Percentiles rank a stretch among this genome's conserved stretches.
Evolutionary conservation across 345 rosid genomes (phyloP).

Genomic region (Aquilaria sinensis): DNA sequence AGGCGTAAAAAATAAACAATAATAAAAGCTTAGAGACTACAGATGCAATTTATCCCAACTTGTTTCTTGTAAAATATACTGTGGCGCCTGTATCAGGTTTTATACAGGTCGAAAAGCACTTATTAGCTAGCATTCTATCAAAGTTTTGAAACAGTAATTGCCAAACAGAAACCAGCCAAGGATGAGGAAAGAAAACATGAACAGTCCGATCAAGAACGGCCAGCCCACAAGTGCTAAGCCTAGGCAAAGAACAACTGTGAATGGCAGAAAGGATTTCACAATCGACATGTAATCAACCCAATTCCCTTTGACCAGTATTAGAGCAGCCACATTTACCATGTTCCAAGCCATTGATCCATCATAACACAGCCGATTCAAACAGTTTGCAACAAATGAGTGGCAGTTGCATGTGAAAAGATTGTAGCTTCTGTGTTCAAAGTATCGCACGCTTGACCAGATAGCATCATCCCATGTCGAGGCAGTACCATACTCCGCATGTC

Average conservation of each 20-base stretch:
- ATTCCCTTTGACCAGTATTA: conserved; percentile 53
- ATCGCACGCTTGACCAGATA: conserved; percentile 33
- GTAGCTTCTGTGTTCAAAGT: conserved; percentile 71
- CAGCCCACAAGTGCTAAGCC: conserved; percentile 64
- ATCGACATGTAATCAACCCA: conserved; percentile 60
- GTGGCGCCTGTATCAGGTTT: no score
- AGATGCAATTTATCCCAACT: no score
- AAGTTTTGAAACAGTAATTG: conserved; percentile 50
- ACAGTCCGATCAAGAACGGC: conserved; percentile 75
- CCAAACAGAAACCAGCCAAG: conserved; percentile 63
- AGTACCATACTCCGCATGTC: conserved; percentile 65
- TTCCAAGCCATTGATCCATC: conserved; percentile 82
- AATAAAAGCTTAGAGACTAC: no score
- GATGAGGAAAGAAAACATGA: conserved; percentile 55
- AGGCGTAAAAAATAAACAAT: no score
- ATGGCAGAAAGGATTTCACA: conserved; percentile 74
- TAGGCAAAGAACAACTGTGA: conserved; percentile 39
- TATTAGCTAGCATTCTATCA: conserved; percentile 41
- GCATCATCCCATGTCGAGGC: conserved; percentile 87
- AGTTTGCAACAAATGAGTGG: conserved; percentile 77
- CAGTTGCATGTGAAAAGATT: conserved; percentile 93
- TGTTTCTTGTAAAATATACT: no score
- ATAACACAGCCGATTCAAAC: conserved; percentile 69
- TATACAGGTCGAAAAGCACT: no score
- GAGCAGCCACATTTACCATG: conserved; percentile 65